Evolutionary conservation across 331 rosid genomes (phyloP).

Genomic region (Acacia pycnantha): DNA sequence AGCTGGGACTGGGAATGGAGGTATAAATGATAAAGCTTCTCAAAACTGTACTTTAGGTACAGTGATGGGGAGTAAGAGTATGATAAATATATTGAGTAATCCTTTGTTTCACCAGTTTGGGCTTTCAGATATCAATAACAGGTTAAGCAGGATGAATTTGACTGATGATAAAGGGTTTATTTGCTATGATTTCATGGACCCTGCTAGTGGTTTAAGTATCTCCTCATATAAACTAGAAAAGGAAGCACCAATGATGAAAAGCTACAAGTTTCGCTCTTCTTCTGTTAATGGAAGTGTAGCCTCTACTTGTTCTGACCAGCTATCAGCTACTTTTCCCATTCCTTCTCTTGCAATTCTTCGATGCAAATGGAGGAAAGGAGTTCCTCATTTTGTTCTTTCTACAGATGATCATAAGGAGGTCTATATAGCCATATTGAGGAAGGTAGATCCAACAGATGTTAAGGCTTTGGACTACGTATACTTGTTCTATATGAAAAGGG

Average conservation of each 20-base stretch:
- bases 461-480: slow-evolving; percentile 62
- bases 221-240: slow-evolving; percentile 38
- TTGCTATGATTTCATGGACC: slow-evolving; percentile 39
- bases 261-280: slow-evolving; percentile 30
- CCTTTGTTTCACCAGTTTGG: slow-evolving; percentile 49
- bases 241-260: slow-evolving; percentile 33
- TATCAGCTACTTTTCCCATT: slow-evolving; percentile 32
- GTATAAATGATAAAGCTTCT: slow-evolving; percentile 38
- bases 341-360: slow-evolving; percentile 65
- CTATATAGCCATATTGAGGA: slow-evolving; percentile 52
- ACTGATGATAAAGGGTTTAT: slow-evolving; percentile 32
- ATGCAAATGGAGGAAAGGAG: slow-evolving; percentile 64
- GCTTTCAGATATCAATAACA: slow-evolving; percentile 35
- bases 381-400: slow-evolving; percentile 65
- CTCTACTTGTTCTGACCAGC: slow-evolving; percentile 41
- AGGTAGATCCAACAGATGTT: slow-evolving; percentile 38
- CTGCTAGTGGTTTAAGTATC: slow-evolving; percentile 34
- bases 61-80: slow-evolving; percentile 51
- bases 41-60: slow-evolving; percentile 42
- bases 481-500: slow-evolving; percentile 64
- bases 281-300: slow-evolving; percentile 30
- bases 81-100: slow-evolving; percentile 53
- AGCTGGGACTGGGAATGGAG: slow-evolving; percentile 40
- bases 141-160: slow-evolving; percentile 16
- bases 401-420: slow-evolving; percentile 54